Base-by-base conservation (phyloP, 768 basidiomycete species). In the Serendipita indica region DNA sequence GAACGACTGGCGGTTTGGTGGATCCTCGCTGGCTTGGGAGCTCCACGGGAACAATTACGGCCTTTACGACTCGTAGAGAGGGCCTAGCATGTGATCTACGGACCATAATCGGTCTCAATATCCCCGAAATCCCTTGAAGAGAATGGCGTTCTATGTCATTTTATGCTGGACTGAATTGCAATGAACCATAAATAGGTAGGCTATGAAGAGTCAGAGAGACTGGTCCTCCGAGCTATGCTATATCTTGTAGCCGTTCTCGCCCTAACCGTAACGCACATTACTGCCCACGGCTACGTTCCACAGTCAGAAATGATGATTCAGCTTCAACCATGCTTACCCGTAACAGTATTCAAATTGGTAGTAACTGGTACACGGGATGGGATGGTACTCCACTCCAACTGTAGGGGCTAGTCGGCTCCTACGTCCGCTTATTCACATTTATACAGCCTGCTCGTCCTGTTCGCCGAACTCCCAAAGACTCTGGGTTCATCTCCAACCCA, bases 341-440 rank as follows among this genome's bases (percentile, higher is more conserved):
- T n/a, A n/a, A n/a, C n/a, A n/a, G 28, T 30, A 20, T 43, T 22
- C 20, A 57, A 52, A 43, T 62, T 46, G 33, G 63, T 39, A 57
- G 41, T 30, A n/a, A 56, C 52, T 5, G 32, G 58, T 33, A 49
- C 6, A 39, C 62, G 18, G 62, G 61, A 1, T 33, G 62, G 57
- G 39, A 61, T 16, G 57, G 46, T 2, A 57, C 27, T 33, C 27
- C 13, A 18, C 10, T 22, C 25, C n/a, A 3, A 12, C 28, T n/a
- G 56, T 34, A 16, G 25, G 41, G 7, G 6, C 41, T 43, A 10
- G n/a, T 37, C 35, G 12, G 10, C 16, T 43, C 3, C 25, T 3
- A 22, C 33, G 7, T 41, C 41, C 1, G 7, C 14, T 12, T 13
- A 16, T 13, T 18, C 45, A 33, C 45, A 3, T 16, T 35, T 27